Base-by-base conservation (phyloP, 129 eudicot genomes). In the Tanacetum coccineum region DNA sequence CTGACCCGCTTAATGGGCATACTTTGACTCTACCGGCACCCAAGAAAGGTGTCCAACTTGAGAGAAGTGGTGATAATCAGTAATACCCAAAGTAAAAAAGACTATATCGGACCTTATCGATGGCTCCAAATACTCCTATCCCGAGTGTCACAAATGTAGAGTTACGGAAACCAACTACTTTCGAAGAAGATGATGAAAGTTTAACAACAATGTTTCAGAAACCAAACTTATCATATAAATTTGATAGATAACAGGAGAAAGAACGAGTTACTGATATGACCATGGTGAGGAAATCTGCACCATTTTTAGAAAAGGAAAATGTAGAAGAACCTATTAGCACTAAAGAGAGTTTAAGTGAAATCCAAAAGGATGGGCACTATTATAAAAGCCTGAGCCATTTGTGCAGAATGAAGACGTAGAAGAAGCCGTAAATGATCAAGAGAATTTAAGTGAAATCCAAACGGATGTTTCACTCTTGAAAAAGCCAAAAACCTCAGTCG, bases 211-310 rank as follows among this genome's bases (percentile, higher is more conserved):
- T 79, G 59, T 81, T 70, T n/a, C 83, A 80, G 58, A 77, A 79
- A 67, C 86, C 88, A 46, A 79, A 84, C 59, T 77, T 88, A 56
- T 74, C 95, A 6, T 48, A 78, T 76, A 59, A 73, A 70, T 70
- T 83, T 78, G 76, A 87, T 39, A 83, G 82, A 39, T 86, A 78
- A 52, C 78, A 72, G 39, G 79, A 78, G 28, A 74, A 77, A 50
- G 90, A 87, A 65, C 71, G 81, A 79, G 69, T 87, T 77, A 83
- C 81, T 62, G 99, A 90, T 76, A 75, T 81, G 32, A 81, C 86
- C 53, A 70, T 87, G 84, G 69, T 89, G 75, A 86, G 83, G 77
- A 93, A 79, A 78, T 92, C 95, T 45, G 83, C 76, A 14, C 83
- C 80, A 1, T 46, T 19, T 60, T 9, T 73, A 60, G 75, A 53